Evolutionary conservation across 2,329 filamentous ascomycete genomes (phyloP), one percentile per base, ranked within the genome.

Genomic region (Cercospora brassicicola): DNA sequence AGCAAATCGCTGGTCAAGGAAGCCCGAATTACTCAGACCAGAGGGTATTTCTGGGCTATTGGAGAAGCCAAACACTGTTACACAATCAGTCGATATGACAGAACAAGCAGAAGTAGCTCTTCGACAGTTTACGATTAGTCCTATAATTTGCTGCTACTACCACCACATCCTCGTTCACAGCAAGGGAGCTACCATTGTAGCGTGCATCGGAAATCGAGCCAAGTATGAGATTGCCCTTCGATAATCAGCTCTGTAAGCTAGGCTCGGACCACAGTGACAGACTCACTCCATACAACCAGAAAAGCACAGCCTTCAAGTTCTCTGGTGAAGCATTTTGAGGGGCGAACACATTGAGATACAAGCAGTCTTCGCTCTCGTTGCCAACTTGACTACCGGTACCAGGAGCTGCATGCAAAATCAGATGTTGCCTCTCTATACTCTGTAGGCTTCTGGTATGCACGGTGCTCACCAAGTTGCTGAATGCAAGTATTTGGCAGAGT

Each of bases 1-100:
- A 31, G 73, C 79, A 15, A 76, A 68, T 7, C 78, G 70, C 66
- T 81, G 79, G 62, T 81, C 79, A 2, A 79, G 67, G 61, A 80
- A 79, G n/a, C 79, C 79, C 0, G 78, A 71, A 51, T 80, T 80
- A 26, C 73, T 74, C 6, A 71, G 71, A 1, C 67, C 71, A n/a
- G 72, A 28, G 4, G 79, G 78, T 8, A 82, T 65, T 70, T 80
- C 71, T 66, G 80, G 69, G 66, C 79, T 66, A 67, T 72, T 72
- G 71, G 78, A 76, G 72, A 83, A 83, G 10, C 81, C 81, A 69
- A 82, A 82, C 10, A 62, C 36, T n/a, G 79, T 78, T 74, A 7
- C 20, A 13, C 48, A 42, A 2, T 13, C 18, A 53, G 61, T 28
- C 30, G 15, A 55, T 15, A 11, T 7, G 20, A 59, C 28, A 42